Evolutionary conservation across 805 yeast genomes (phyloP).

Genomic region (Huiozyma naganishii): DNA sequence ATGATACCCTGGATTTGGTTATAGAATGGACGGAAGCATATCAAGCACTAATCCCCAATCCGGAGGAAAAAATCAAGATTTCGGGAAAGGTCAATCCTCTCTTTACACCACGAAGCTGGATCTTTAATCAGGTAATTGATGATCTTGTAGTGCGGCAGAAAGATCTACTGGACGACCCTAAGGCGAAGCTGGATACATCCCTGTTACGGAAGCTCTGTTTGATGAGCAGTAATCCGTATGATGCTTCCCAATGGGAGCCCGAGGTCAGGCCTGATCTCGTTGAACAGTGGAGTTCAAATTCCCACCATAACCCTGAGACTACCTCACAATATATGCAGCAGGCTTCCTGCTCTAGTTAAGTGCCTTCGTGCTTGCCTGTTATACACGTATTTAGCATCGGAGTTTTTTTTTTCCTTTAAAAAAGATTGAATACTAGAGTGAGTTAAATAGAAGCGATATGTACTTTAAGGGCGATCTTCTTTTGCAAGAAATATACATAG

Average conservation of each 20-base stretch:
- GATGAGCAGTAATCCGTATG: constrained; percentile 73
- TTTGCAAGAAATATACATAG: too few species aligned
- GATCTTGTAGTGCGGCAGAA: constrained; percentile 39
- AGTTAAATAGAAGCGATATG: too few species aligned
- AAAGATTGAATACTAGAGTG: too few species aligned
- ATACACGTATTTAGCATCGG: too few species aligned
- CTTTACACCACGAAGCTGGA: constrained; percentile 78
- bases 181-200: constrained; percentile 20
- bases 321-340: constrained; percentile 50
- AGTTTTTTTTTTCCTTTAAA: too few species aligned
- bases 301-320: constrained; percentile 35
- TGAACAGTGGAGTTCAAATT: constrained; percentile 33
- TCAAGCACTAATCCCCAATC: constrained; percentile 31
- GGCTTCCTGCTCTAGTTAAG: constrained; percentile 57
- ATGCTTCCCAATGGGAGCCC: constrained; percentile 54
- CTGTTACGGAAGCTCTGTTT: constrained; percentile 49
- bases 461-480: too few species aligned
- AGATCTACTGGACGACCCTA: constrained; percentile 31
- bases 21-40: constrained; percentile 45
- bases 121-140: constrained; percentile 70
- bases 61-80: constrained; percentile 31
- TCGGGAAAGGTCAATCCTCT: constrained; percentile 55
- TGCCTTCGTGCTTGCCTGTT: background rate
- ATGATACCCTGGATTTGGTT: constrained; percentile 34
- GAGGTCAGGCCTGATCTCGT: constrained; percentile 42